Evolutionary conservation across 140 eudicot genomes (phyloP), one percentile per base, ranked within the genome.

Genomic region (Artemisia princeps): DNA sequence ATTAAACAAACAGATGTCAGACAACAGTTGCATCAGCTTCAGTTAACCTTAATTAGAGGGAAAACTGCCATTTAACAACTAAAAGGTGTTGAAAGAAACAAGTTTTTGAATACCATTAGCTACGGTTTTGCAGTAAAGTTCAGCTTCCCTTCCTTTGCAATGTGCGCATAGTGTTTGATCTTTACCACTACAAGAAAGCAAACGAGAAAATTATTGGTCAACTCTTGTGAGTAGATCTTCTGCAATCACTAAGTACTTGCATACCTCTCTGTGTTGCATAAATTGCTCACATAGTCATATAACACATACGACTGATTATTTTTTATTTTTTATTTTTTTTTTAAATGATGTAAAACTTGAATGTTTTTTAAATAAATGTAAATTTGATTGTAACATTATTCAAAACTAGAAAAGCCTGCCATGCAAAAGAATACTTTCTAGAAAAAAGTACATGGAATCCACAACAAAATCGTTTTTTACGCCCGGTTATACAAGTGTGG

Each of bases 81-180:
- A 14, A 54, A 10, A 68, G 19, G 11, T 10, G 26, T 23, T 3
- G 33, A 22, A 20, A 53, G 9, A 22, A 10, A 42, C 13, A 62
- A 51, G 46, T 55, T 33, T 2, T 54, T 19, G 23, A 73, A 67
- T 82, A 94, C 99, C 99, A 65, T 73, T 88, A 55, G 86, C 81
- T 64, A 88, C 81, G 0, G 96, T 82, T 76, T 84, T 94, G 90
- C 96, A 88, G 62, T 94, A 94, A 26, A 94, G 85, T 78, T 94
- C 99, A 26, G 99, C 94, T 74, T 82, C 95, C 74, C 95, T 94
- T 77, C 88, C 95, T 63, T 94, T 88, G 88, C 99, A 94, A 77
- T 94, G 96, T 42, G 86, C 55, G 62, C 99, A 94, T 56, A 94
- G 87, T 65, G 95, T 82, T 60, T 77, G 82, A 78, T 82, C 88